Evolutionary conservation across 495 filamentous ascomycete species (phyloP), one percentile per base, ranked within the genome.

Genomic region (Evansstolkia leycettana): DNA sequence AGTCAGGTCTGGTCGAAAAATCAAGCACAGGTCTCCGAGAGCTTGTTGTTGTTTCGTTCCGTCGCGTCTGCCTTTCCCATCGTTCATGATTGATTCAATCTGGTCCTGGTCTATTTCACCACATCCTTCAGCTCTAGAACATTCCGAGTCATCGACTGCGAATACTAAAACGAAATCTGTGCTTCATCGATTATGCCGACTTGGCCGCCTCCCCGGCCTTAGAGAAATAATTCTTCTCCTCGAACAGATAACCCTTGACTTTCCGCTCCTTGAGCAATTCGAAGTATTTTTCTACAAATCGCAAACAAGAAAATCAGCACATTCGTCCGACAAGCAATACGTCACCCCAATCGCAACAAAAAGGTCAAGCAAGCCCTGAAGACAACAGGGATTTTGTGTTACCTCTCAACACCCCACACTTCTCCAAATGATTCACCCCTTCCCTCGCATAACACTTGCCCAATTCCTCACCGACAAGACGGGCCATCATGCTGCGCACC

Each of bases 351-450:
- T 12, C 13, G 7, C 24, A 39, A 12, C 13, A 34, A 30, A 34
- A 17, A 28, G 34, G 31, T 17, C 28, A 28, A 32, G 32, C 28
- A 28, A 32, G 32, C 10, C 27, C 10, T 4, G 17, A 30, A 23
- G 25, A n/a, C 27, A 15, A 24, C 5, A 19, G 41, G 9, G 24
- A 12, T 37, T 41, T 53, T 55, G 36, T 46, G n/a, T n/a, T n/a
- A 96, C 90, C 88, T 79, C 92, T 73, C 64, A 94, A 61, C 51
- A 67, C 64, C 48, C 84, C 86, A 61, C 90, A 98, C 67, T 95
- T 98, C 75, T 94, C 89, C 46, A 96, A 59, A 60, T 98, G 90
- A 61, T 96, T 96, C 38, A 94, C 84, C 3, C 90, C 90, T 62
- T 98, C 88, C 38, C 80, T 71, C 51, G 74, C 72, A 69, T 98